Evolutionary conservation across 306 rosid species (phyloP).

Genomic region (Citrullus colocynthis): DNA sequence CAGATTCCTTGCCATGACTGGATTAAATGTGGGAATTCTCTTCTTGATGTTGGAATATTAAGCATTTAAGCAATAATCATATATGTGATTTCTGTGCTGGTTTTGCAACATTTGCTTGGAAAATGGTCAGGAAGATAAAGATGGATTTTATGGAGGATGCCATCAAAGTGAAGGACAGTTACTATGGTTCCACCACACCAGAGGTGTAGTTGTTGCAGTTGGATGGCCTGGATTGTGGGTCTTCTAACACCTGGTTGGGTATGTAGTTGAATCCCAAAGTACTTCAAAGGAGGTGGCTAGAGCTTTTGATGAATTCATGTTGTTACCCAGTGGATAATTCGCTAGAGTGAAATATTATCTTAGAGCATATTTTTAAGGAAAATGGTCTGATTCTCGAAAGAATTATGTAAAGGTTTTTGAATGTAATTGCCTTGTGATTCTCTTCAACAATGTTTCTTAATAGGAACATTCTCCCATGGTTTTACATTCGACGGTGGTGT

Average conservation of each 20-base stretch:
- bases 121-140: background rate
- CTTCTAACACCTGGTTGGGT: background rate
- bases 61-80: no score
- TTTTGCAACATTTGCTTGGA: background rate
- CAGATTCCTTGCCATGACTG: background rate
- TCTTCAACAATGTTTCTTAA: background rate
- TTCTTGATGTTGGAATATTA: no score
- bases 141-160: background rate
- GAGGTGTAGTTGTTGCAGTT: background rate
- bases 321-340: background rate
- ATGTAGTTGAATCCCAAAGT: background rate
- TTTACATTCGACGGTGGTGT: no score
- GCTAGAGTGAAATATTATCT: background rate
- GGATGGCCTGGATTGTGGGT: background rate
- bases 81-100: no score
- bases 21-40: background rate
- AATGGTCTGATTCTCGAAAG: no score
- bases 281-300: background rate
- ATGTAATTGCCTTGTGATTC: background rate
- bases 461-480: no score
- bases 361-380: background rate
- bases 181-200: background rate
- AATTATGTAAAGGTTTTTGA: background rate
- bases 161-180: background rate
- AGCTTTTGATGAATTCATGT: background rate